Conservation (phyloP, 2,329 filamentous ascomycete species). For the Cladophialophora immunda region DNA sequence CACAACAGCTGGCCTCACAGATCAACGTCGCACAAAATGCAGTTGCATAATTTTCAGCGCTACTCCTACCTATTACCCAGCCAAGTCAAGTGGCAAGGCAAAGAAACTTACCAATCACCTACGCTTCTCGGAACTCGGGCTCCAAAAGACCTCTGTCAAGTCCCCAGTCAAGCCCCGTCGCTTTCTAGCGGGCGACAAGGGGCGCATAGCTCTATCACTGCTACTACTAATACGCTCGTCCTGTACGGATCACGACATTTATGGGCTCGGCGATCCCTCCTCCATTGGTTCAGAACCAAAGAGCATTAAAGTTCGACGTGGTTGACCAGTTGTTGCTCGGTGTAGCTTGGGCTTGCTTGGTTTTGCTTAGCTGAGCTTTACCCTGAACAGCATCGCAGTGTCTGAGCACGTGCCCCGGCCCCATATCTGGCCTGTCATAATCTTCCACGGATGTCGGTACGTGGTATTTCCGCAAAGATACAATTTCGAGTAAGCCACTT, state of each 20-base stretch:
- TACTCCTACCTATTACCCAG: background rate
- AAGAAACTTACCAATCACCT: background rate
- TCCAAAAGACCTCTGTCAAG: background rate
- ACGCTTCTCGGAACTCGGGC: background rate
- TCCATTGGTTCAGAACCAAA: background rate
- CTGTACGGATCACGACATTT: background rate
- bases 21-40: background rate
- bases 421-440: background rate
- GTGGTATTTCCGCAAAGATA: background rate
- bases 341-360: background rate
- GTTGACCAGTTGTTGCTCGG: too few species aligned
- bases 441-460: background rate
- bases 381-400: background rate
- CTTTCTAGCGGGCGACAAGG: background rate
- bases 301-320: background rate
- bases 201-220: background rate
- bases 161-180: background rate
- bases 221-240: background rate
- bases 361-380: background rate
- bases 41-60: slow-evolving; percentile 1
- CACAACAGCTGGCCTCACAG: background rate
- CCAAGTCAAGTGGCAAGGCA: background rate
- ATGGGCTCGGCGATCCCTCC: background rate
- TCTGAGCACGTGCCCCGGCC: background rate
- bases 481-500: background rate